Evolutionary conservation across 495 filamentous ascomycete species (phyloP), one percentile per base, ranked within the genome.

Genomic region (Bryoglossum gracile): DNA sequence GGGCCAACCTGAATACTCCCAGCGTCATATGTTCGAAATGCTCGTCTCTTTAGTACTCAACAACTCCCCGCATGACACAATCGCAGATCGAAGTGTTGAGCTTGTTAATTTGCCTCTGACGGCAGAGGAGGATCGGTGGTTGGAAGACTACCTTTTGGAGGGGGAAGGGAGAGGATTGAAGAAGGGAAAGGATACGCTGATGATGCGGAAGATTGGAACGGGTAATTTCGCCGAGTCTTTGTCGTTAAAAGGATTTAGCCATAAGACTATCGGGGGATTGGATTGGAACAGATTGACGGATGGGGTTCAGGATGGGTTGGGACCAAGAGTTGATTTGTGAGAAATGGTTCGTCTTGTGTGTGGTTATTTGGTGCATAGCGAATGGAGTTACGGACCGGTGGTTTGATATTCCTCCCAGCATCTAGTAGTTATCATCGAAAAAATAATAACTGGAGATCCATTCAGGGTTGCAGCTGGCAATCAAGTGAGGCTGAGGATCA

Each of bases 51-150:
- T 78, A 21, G 78, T 83, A 9, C 75, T 85, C 43, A 67, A 67
- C 16, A 66, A 67, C 3, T 53, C 63, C 2, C 50, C 67, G 3
- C 65, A 68, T 11, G 69, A 74, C 22, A 63, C 68, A 8, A 65
- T 73, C 8, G 75, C 74, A 32, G 64, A 69, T 38, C 73, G 75
- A 23, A 82, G 77, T 4, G 75, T 79, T 59, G 85, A 89, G 56
- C 65, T 92, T 9, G 77, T 86, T 24, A 80, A 78, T 51, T 64
- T 89, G 51, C 83, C 86, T 3, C 74, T 89, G 22, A 76, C 74
- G 44, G 67, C 69, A 5, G 69, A 76, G 28, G 87, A 92, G 64
- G 84, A 87, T 59, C 53, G 62, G 33, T 90, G 86, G 86, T 79
- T 90, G 44, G 76, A 78, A 44, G 74, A 81, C 13, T 77, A 71